Percentiles rank a stretch among this genome's conserved stretches.
These are phyloP conservation scores for Naematelia encephala DNA, from an alignment of 768 basidiomycete species.

Conservation along the genomic window DNA sequence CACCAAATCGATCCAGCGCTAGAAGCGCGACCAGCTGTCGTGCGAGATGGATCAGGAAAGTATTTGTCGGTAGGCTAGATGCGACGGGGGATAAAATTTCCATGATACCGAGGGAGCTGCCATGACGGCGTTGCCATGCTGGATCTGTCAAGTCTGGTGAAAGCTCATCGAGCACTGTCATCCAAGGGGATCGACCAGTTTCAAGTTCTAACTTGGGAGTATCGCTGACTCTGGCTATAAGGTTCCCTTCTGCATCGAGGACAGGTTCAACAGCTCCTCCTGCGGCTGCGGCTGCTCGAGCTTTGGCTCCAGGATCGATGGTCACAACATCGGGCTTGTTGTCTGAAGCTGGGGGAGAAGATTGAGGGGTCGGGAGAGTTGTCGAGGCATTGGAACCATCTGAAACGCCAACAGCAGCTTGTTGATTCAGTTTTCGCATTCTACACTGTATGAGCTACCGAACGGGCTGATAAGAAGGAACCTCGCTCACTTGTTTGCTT, in stretches of 20 bases:
- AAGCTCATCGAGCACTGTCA: constrained; percentile 68
- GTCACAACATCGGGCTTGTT: constrained; percentile 23
- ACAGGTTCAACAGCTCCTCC: constrained; percentile 41
- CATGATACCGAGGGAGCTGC: constrained; percentile 82
- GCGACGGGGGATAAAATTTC: constrained; percentile 61
- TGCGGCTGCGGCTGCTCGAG: constrained; percentile 34
- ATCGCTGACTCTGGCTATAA: constrained; percentile 14
- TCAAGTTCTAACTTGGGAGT: constrained; percentile 10
- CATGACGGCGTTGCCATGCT: constrained; percentile 91
- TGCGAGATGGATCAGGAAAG: constrained; percentile 57
- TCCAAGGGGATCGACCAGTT: constrained; percentile 44
- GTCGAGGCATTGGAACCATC: constrained; percentile 19
- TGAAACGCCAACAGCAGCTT: constrained; percentile 12
- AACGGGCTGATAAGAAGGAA: neutral
- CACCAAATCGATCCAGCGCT: constrained; percentile 94
- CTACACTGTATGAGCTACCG: constrained; percentile 10
- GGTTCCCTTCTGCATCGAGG: constrained; percentile 38
- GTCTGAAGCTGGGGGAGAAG: constrained; percentile 8
- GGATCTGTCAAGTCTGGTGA: constrained; percentile 76
- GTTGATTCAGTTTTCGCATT: constrained; percentile 34
- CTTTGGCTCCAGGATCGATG: constrained; percentile 52
- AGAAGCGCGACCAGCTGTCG: constrained; percentile 83
- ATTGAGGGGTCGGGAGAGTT: constrained; percentile 13
- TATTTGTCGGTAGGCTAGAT: constrained; percentile 2
- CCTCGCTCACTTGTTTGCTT: constrained; percentile 42